Percentiles rank a stretch among this genome's conserved stretches.
Evolutionary conservation across 139 green algal species (phyloP).

Genomic region (Chlorella sp.): DNA sequence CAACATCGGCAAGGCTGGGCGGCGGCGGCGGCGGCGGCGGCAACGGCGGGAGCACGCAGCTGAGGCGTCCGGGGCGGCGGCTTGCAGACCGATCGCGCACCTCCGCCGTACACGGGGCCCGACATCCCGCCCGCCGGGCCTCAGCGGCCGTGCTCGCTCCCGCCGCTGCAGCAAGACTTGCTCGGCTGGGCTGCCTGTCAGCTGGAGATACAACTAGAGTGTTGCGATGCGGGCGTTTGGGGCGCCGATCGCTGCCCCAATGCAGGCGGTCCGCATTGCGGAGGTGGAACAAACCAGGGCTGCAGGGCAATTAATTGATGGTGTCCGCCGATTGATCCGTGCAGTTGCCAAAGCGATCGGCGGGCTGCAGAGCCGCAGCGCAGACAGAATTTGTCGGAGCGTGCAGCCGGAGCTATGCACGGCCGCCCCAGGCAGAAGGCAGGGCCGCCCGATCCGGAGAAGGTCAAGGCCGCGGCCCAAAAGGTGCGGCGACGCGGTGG

Average conservation of each 20-base stretch:
- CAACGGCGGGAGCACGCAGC: neutral
- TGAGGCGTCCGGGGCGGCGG: neutral
- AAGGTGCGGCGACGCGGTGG: slow-evolving; percentile 32
- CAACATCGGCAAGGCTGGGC: neutral
- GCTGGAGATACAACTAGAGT: too few relatives aligned
- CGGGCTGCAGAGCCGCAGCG: too few relatives aligned
- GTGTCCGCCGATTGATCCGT: too few relatives aligned
- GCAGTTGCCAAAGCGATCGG: too few relatives aligned
- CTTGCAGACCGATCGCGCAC: neutral
- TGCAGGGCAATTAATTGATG: too few relatives aligned
- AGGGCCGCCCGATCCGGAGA: slow-evolving; percentile 35
- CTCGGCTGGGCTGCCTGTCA: too few relatives aligned
- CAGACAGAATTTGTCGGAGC: too few relatives aligned
- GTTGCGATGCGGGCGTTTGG: too few relatives aligned
- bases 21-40: neutral
- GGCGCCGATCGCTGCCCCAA: too few relatives aligned
- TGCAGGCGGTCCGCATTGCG: too few relatives aligned
- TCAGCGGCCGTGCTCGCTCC: neutral
- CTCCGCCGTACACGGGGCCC: slow-evolving; percentile 24
- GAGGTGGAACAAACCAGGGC: too few relatives aligned
- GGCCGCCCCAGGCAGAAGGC: slow-evolving; percentile 40
- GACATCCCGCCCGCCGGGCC: slow-evolving; percentile 4
- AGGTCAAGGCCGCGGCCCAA: slow-evolving; percentile 38
- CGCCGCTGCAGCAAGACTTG: too few relatives aligned
- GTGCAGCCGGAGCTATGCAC: slow-evolving; percentile 31